Percentiles rank a stretch among this genome's conserved stretches.
These are phyloP conservation scores for Leptographium radiaticola DNA, from an alignment of 2,329 filamentous ascomycete species.

Conservation along the genomic window DNA sequence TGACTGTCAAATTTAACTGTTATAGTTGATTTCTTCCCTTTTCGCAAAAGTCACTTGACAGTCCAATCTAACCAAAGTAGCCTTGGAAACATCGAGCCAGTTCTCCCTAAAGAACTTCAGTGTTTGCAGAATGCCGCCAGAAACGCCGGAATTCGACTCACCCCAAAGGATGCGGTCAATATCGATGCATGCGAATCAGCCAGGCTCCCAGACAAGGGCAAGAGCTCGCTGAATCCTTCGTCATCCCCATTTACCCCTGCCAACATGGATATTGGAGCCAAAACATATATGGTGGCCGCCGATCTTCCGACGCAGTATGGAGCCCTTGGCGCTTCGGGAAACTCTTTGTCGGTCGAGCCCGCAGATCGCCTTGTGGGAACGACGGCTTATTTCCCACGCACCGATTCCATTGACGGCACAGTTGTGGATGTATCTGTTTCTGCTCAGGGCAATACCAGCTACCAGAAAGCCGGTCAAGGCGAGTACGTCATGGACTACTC, in stretches of 20 bases:
- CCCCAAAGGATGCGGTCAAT: no score
- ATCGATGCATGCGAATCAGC: neutral
- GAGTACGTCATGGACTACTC: neutral
- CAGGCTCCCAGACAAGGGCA: neutral
- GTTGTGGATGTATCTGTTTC: neutral
- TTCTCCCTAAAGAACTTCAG: neutral
- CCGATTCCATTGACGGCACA: neutral
- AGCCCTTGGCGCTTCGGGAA: no score
- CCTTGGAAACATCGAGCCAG: neutral
- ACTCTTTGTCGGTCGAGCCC: no score
- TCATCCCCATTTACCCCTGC: neutral
- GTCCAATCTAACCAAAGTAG: no score
- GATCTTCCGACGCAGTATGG: no score
- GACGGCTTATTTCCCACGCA: neutral
- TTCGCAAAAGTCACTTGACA: no score
- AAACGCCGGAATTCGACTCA: neutral
- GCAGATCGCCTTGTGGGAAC: neutral
- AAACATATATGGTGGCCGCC: no score
- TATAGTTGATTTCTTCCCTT: no score
- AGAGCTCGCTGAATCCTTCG: neutral
- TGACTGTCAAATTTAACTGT: no score
- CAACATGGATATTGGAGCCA: neutral
- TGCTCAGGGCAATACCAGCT: neutral
- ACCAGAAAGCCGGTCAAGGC: neutral
- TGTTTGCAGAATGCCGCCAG: neutral